Base-by-base conservation (phyloP, 495 filamentous ascomycete genomes). In the Neurospora discreta region DNA sequence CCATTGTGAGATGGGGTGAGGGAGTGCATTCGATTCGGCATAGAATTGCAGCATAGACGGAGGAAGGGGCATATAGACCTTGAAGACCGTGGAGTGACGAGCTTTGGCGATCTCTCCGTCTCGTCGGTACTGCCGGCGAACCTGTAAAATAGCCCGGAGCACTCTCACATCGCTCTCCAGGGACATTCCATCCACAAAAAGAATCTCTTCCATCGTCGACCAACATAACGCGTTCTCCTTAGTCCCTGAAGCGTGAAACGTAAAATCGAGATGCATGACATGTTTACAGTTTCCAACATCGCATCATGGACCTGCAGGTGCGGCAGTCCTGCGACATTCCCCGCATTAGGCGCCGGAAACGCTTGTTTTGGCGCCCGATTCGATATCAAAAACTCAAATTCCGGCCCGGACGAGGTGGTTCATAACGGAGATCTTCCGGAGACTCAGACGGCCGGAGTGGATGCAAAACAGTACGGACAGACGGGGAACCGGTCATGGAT, bases 1-100 rank as follows among this genome's bases (percentile, higher is more conserved):
- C 70, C 74, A 72, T 70, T 39, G 73, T 72, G 58, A 70, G 71
- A 74, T 73, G 76, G 74, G 69, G 44, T 74, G 75, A 68, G 72
- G 43, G 75, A 74, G 79, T 77, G 74, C 74, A 80, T 78, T 74
- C 73, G 73, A 74, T 76, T 75, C 73, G 76, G 78, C 76, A 77
- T 78, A 77, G 75, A 79, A 76, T 78, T 75, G 70, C 75, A 77
- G 70, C 74, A 79, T 80, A 80, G 79, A 80, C 77, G 79, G 77
- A 76, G 76, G 69, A 73, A 40, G 33, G 38, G 70, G 70, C 75
- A 74, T 76, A 78, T 78, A 79, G 75, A 78, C 77, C 38, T 78
- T 79, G 6, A 36, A 80, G 78, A 80, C 77, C 74, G 77, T 78
- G 78, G 76, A 77, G 72, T 65, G 52, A 65, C 52, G 52, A 77